Percentiles rank a stretch among this genome's conserved stretches.
phyloP scores from a whole-genome alignment of 768 basidiomycete genomes.

The Termitomyces sp. region DNA sequence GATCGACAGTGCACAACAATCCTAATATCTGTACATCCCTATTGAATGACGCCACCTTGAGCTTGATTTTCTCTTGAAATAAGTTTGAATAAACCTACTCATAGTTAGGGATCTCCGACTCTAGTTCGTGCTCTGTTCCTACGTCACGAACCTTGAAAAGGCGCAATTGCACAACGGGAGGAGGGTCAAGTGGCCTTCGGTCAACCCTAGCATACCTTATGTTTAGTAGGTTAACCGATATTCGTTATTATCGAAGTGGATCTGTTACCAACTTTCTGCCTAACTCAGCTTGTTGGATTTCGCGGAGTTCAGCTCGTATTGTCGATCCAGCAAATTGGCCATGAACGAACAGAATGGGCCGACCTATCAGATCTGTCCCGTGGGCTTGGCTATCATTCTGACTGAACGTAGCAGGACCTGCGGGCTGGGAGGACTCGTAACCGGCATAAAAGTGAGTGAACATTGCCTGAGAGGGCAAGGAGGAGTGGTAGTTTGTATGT shows the following conservation, averaged over 20 bases:
- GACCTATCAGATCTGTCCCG: constrained; percentile 36
- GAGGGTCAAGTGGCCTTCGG: constrained; percentile 63
- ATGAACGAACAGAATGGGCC: constrained; percentile 50
- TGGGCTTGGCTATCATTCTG: constrained; percentile 16
- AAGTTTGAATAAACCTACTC: constrained; percentile 34
- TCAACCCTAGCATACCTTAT: constrained; percentile 60
- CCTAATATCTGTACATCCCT: constrained; percentile 65
- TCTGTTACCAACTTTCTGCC: constrained; percentile 53
- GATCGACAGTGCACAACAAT: constrained; percentile 73
- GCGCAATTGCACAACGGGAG: constrained; percentile 54
- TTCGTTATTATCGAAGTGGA: neutral
- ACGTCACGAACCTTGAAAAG: constrained; percentile 43
- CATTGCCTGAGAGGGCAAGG: constrained; percentile 7
- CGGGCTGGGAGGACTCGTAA: constrained; percentile 6
- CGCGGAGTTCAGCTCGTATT: constrained; percentile 51
- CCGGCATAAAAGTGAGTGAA: constrained; percentile 16
- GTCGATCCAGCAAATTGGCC: constrained; percentile 63
- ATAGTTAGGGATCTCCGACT: constrained; percentile 43
- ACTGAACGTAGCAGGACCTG: constrained; percentile 6
- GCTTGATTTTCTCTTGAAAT: neutral
- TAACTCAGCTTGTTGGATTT: constrained; percentile 63
- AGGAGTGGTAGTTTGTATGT: neutral
- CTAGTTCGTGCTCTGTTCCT: constrained; percentile 37
- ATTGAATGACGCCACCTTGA: constrained; percentile 8
- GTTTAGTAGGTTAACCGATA: constrained; percentile 11